Conservation (phyloP, 202 grass and related monocot genomes). For the Bolboschoenoplectus hybrid region DNA sequence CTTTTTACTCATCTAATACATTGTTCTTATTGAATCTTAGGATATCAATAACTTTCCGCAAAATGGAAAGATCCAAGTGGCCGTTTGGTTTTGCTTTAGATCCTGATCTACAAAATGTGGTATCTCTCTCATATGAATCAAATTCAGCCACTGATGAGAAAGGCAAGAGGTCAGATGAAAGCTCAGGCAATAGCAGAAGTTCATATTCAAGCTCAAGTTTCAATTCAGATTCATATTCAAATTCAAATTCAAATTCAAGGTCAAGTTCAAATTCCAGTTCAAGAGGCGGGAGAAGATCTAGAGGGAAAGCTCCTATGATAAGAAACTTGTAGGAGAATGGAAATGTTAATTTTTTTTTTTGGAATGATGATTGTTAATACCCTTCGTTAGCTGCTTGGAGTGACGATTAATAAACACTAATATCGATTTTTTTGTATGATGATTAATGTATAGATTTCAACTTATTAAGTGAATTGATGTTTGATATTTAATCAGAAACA, state of each 20-base stretch:
- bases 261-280: not conserved
- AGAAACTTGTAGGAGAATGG: not conserved
- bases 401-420: not conserved
- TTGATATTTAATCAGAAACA: not conserved
- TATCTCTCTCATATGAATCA: slow-evolving; percentile 48
- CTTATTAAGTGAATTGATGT: not conserved
- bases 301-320: slow-evolving; percentile 10
- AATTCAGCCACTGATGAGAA: slow-evolving; percentile 49
- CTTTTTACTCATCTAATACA: not conserved
- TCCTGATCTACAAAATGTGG: slow-evolving; percentile 64
- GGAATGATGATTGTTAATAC: not conserved
- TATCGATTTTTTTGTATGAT: not conserved
- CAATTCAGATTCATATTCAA: not conserved
- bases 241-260: not conserved
- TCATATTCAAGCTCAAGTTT: slow-evolving; percentile 24
- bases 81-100: slow-evolving; percentile 65
- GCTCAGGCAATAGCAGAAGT: slow-evolving; percentile 45
- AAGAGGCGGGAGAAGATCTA: slow-evolving; percentile 14
- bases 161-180: slow-evolving; percentile 42
- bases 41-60: slow-evolving; percentile 97
- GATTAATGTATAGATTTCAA: not conserved
- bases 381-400: not conserved
- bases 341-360: not conserved
- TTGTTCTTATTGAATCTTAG: slow-evolving; percentile 46
- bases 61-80: slow-evolving; percentile 79